phyloP scores from a whole-genome alignment of 441 rosid species.

The Aleurites moluccanus region DNA sequence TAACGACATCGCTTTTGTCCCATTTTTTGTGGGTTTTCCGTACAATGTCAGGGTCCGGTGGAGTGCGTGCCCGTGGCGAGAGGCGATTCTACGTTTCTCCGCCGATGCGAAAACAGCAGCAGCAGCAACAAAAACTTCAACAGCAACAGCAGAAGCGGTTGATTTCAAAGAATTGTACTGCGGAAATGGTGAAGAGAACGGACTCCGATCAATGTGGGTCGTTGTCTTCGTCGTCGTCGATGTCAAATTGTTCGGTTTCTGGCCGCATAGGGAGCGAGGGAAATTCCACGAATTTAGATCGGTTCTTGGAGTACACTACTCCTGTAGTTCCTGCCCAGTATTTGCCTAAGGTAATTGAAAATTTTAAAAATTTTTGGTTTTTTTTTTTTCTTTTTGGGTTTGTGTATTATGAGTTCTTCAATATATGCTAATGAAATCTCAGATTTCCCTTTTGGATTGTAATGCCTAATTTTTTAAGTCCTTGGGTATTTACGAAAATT shows the following conservation, averaged over 20 bases:
- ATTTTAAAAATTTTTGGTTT: neutral
- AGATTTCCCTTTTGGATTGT: neutral
- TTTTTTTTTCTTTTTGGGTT: neutral
- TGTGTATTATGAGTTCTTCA: neutral
- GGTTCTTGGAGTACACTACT: slow-evolving; percentile 73
- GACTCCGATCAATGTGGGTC: slow-evolving; percentile 46
- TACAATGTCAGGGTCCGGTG: slow-evolving; percentile 65
- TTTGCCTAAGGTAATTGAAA: slow-evolving; percentile 60
- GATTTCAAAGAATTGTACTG: slow-evolving; percentile 23
- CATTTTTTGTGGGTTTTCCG: slow-evolving; percentile 11
- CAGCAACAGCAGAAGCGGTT: slow-evolving; percentile 26
- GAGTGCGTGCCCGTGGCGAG: slow-evolving; percentile 58
- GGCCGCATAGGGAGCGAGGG: slow-evolving; percentile 19
- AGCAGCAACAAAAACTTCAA: slow-evolving; percentile 24
- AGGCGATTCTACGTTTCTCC: slow-evolving; percentile 77
- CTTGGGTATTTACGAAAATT: neutral
- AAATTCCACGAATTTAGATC: slow-evolving; percentile 61
- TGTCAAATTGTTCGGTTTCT: slow-evolving; percentile 41
- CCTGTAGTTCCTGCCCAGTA: slow-evolving; percentile 60
- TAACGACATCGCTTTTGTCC: neutral
- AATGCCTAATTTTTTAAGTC: neutral
- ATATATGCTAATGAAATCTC: neutral
- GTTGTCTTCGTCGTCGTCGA: slow-evolving; percentile 16
- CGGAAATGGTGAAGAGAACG: slow-evolving; percentile 27
- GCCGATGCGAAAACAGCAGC: slow-evolving; percentile 44